phyloP scores from a whole-genome alignment of 306 rosid species.

The Abrus pulchellus region DNA sequence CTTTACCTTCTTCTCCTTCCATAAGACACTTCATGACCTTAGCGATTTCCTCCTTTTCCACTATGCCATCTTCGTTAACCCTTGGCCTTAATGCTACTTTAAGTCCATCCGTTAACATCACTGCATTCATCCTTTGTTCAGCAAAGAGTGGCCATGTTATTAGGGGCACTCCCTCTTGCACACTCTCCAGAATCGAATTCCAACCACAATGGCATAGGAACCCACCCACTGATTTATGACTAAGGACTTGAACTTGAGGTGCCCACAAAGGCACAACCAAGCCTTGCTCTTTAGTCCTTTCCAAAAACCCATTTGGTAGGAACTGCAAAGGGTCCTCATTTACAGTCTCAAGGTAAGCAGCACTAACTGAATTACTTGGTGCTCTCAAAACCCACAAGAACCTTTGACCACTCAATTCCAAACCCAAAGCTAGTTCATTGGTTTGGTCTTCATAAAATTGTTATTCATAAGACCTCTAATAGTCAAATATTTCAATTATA shows the following conservation, averaged over 20 bases:
- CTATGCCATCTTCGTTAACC: constrained; percentile 1
- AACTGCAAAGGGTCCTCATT: constrained; percentile 47
- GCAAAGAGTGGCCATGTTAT: constrained; percentile 48
- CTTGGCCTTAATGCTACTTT: constrained; percentile 33
- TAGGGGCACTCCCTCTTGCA: constrained; percentile 35
- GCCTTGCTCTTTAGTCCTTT: constrained; percentile 50
- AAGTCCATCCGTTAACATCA: constrained; percentile 20
- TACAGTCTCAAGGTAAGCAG: constrained; percentile 41
- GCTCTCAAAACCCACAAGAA: constrained; percentile 60
- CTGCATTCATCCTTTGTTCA: constrained; percentile 39
- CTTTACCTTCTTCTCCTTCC: constrained; percentile 32
- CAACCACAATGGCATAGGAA: constrained; percentile 49
- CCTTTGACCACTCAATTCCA: constrained; percentile 49
- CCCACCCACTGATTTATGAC: constrained; percentile 43
- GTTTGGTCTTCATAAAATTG: constrained; percentile 14
- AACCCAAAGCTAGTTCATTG: constrained; percentile 55
- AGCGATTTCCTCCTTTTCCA: constrained; percentile 38
- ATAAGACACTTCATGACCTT: constrained; percentile 37
- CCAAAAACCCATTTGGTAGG: constrained; percentile 50
- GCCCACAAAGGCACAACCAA: constrained; percentile 55
- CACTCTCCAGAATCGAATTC: constrained; percentile 38
- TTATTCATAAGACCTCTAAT: neutral
- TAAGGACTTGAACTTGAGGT: constrained; percentile 50
- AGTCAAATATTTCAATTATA: no score
- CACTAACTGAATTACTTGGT: constrained; percentile 38